Percentiles rank a stretch among this genome's conserved stretches.
Conservation (phyloP, 2,329 filamentous ascomycete species). For the Cladobotryum mycophilum region DNA sequence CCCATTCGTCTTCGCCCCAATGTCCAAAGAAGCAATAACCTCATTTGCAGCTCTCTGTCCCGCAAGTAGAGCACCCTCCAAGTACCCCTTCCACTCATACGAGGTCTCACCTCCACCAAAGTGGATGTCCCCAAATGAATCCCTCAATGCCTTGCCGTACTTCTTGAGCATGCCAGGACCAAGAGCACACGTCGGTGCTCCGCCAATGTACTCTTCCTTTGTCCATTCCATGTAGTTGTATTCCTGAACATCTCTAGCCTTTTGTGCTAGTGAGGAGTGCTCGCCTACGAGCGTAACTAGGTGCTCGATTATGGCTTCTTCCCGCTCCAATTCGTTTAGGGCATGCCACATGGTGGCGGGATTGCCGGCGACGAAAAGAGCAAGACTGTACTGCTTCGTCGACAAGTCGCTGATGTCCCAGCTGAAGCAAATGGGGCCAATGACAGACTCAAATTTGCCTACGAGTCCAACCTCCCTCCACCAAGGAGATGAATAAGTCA, state of each 20-base stretch:
- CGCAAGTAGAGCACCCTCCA: conserved; percentile 19
- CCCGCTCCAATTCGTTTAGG: conserved; percentile 9
- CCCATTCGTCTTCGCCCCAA: too few relatives aligned
- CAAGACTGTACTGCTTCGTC: too few relatives aligned
- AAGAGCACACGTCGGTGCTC: conserved; percentile 11
- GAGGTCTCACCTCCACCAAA: conserved; percentile 21
- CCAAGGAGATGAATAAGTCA: conserved; percentile 38
- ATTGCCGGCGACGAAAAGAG: too few relatives aligned
- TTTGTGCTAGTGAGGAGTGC: conserved; percentile 1
- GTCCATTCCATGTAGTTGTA: conserved; percentile 15
- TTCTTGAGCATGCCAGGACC: too few relatives aligned
- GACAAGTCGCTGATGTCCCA: conserved; percentile 19
- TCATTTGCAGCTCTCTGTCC: conserved; percentile 18
- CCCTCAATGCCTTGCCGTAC: too few relatives aligned
- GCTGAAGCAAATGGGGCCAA: conserved; percentile 22
- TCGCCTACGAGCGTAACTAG: conserved; percentile 13
- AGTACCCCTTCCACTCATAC: conserved; percentile 21
- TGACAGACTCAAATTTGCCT: conserved; percentile 34
- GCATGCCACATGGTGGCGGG: conserved; percentile 21
- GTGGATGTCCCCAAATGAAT: conserved; percentile 14
- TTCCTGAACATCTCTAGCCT: conserved; percentile 11
- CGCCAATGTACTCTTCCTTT: conserved; percentile 14
- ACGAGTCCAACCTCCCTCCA: conserved; percentile 37
- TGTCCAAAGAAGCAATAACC: conserved; percentile 4
- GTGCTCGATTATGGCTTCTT: conserved; percentile 15